Percentiles rank a stretch among this genome's conserved stretches.
Conservation (phyloP, 176 grass and related monocot genomes). For the Lolium perenne region DNA sequence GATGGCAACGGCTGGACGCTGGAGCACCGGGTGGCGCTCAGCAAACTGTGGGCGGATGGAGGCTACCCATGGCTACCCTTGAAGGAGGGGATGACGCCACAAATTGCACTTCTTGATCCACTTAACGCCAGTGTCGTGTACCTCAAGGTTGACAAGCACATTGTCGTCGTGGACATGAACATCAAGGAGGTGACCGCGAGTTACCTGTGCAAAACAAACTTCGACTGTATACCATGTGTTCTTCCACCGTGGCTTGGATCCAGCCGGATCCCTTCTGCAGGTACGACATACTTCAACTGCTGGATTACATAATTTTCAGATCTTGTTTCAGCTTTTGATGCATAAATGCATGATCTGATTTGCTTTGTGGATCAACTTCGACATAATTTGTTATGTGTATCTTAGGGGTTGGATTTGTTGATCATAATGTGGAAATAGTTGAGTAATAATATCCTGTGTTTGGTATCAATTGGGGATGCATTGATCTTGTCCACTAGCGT, state of each 20-base stretch:
- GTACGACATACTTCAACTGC: not conserved
- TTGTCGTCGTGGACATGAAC: constrained; percentile 40
- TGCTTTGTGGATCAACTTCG: constrained; percentile 2
- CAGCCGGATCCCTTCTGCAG: constrained; percentile 5
- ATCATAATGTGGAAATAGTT: not conserved
- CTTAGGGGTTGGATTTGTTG: not conserved
- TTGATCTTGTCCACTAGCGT: not conserved
- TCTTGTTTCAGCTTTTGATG: not conserved
- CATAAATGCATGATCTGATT: not conserved
- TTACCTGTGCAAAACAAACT: not conserved
- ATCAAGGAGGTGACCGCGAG: not conserved
- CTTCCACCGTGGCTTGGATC: constrained; percentile 41
- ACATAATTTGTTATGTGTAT: not conserved
- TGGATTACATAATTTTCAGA: not conserved
- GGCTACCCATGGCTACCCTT: not conserved
- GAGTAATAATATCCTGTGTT: not conserved
- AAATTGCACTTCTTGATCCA: constrained; percentile 27
- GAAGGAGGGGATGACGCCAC: not conserved
- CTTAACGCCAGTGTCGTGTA: constrained; percentile 28
- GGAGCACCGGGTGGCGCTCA: constrained; percentile 21
- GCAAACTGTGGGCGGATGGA: not conserved
- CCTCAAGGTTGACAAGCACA: not conserved
- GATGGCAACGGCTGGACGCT: constrained; percentile 30
- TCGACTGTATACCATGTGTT: not conserved
- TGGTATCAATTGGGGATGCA: not conserved